Evolutionary conservation across 2,329 filamentous ascomycete species (phyloP), one percentile per base, ranked within the genome.

Genomic region (Periconia digitata): DNA sequence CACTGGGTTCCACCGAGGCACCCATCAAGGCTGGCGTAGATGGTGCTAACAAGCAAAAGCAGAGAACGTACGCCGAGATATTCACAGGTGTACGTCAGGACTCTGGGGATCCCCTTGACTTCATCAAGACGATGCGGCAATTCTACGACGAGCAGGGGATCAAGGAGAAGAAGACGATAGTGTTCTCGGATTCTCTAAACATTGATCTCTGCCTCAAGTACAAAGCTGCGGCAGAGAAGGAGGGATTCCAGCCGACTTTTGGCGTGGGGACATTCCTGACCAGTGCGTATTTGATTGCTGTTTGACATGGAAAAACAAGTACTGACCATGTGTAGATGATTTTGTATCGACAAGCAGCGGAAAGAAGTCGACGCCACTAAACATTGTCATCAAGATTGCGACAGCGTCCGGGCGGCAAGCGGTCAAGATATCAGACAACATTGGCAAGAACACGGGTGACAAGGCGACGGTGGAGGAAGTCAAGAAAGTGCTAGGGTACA

Each of bases 311-410:
- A 8, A 17, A 15, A 8, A 24, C 13, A 37, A 43, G 37, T 35
- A 21, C 38, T 40, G 21, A 50, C 62, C 64, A 16, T 24, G 17
- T 7, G 43, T 49, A 82, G 84, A 99, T 65, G 94, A 99, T 71
- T 99, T 94, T 69, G 76, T 75, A n/a, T 83, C 87, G 56, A 75
- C 81, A 51, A 84, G 79, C 29, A 88, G 85, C 1, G 85, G 86
- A 34, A 84, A 85, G 59, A 97, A 96, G 73, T 96, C 92, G 0
- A 84, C 85, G 15, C 94, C 94, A 0, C 76, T 99, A 46, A 99
- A 99, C 64, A 99, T 99, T 62, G 94, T 99, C 59, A 96, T 99
- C 75, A 99, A 99, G 75, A 81, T 99, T 51, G 90, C 89, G 53
- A 91, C 89, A 8, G 94, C 91, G 0, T 83, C 79, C 13, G 92